Evolutionary conservation across 805 yeast genomes (phyloP).

Genomic region (Ogataea wickerhamii): DNA sequence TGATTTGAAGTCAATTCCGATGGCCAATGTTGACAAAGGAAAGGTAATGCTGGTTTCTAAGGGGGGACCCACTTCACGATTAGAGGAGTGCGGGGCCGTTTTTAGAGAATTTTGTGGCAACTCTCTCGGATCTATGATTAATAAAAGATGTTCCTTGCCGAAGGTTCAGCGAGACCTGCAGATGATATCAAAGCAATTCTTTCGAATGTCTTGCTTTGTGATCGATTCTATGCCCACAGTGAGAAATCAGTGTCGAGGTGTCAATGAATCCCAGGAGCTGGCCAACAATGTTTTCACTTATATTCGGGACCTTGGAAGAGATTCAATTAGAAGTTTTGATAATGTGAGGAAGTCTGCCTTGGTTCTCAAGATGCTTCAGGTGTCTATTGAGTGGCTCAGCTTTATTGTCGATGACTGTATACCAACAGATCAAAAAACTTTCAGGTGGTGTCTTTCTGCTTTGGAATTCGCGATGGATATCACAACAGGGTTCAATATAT

Average conservation of each 20-base stretch:
- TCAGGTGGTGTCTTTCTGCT: slow-evolving; percentile 95
- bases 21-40: slow-evolving; percentile 62
- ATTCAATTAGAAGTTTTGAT: slow-evolving; percentile 62
- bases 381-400: slow-evolving; percentile 87
- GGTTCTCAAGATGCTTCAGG: slow-evolving; percentile 65
- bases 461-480: slow-evolving; percentile 94
- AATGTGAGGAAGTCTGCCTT: slow-evolving; percentile 62
- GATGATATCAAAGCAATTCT: slow-evolving; percentile 61
- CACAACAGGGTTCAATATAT: slow-evolving; percentile 84
- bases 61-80: slow-evolving; percentile 55
- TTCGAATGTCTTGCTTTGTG: slow-evolving; percentile 61
- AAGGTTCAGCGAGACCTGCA: slow-evolving; percentile 71
- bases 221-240: slow-evolving; percentile 56
- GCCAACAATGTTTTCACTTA: slow-evolving; percentile 72
- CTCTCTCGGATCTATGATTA: slow-evolving; percentile 48
- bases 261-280: slow-evolving; percentile 68
- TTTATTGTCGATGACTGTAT: slow-evolving; percentile 92
- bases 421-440: slow-evolving; percentile 87
- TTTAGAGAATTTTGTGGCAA: slow-evolving; percentile 59
- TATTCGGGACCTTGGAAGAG: slow-evolving; percentile 77
- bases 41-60: slow-evolving; percentile 64
- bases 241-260: slow-evolving; percentile 51
- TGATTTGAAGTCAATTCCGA: slow-evolving; percentile 43
- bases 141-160: slow-evolving; percentile 65
- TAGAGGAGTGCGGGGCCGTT: slow-evolving; percentile 52